Evolutionary conservation across 1,139 yeast species (phyloP), one percentile per base, ranked within the genome.

Genomic region (Debaryomyces nepalensis): DNA sequence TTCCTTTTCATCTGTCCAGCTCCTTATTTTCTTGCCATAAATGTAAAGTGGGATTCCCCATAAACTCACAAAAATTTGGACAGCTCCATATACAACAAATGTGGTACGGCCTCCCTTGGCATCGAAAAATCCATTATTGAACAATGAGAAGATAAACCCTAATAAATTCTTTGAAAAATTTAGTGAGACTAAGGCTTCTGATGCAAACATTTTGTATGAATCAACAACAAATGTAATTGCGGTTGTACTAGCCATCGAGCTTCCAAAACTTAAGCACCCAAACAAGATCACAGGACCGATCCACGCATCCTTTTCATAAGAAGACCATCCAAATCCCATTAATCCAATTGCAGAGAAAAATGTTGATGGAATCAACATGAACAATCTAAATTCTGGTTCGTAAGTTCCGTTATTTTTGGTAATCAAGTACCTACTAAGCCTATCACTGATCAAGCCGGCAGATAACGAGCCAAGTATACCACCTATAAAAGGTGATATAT

Each of bases 301-400:
- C 86, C 86, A 81, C n/a, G 63, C 55, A 54, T 79, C 81, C 15
- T 67, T 52, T 1, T 55, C 68, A 23, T 66, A 58, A 1, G 81
- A 58, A 2, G 83, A 66, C 85, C 85, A 81, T 2, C 87, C 87
- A 53, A 77, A 81, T 2, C 85, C 86, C 69, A 81, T 73, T 39
- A 81, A 62, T 1, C 86, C 87, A 37, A 67, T 49, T n/a, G 59
- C 48, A 34, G 76, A 67, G 31, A 77, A 57, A 16, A 77, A 63
- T 0, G 82, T 54, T 5, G 82, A 50, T 1, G 84, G 83, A 5
- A 76, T 39, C 24, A 79, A 62, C 84, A 81, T 79, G 14, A 79
- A 45, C 31, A 81, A 63, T 34, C 87, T 67, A 53, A 75, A 80
- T 55, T 81, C 87, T 2, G 87, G 86, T 61, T 81, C 87, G 57